Base-by-base conservation (phyloP, 257 asterid species). In the Anisodus tanguticus region DNA sequence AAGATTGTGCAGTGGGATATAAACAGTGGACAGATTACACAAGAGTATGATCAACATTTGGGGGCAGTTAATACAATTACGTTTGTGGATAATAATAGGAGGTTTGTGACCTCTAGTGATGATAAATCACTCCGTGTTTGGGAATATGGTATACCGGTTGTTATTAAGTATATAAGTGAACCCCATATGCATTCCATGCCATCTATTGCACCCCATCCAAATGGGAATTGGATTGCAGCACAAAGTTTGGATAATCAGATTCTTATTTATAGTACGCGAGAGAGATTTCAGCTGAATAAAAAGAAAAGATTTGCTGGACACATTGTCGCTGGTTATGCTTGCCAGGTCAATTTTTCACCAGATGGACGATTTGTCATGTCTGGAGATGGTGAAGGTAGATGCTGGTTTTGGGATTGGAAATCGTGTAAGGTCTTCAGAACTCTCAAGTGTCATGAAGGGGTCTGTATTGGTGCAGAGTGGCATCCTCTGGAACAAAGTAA, bases 351-450 rank as follows among this genome's bases (percentile, higher is more conserved):
- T 90, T 97, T 97, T 86, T 97, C 99, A 0, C 99, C 99, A 0
- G 99, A 95, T 88, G 99, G 99, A 51, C 88, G 98, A 67, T 97
- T 97, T 86, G 99, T 97, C 78, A 83, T 95, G 94, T 97, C 99
- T 2, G 98, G 99, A 84, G 99, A 97, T 84, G 98, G 99, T 53
- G 99, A 97, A 86, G 99, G 99, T 7, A 90, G 93, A 87, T 95
- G 98, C 90, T 97, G 98, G 98, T 97, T 97, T 86, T 97, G 99
- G 98, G 99, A 97, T 90, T 95, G 99, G 99, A 97, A 97, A 92
- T 93, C 95, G 80, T 97, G 99, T 90, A 97, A 93, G 88, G 98
- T 95, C 19, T 97, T 97, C 86, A 91, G 96, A 88, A 97, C 98
- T 43, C 93, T 97, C 85, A 97, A 89, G 90, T 97, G 98, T 86